Evolutionary conservation across 352 stramenopile genomes (phyloP).

Genomic region (Pythium aphanidermatum): DNA sequence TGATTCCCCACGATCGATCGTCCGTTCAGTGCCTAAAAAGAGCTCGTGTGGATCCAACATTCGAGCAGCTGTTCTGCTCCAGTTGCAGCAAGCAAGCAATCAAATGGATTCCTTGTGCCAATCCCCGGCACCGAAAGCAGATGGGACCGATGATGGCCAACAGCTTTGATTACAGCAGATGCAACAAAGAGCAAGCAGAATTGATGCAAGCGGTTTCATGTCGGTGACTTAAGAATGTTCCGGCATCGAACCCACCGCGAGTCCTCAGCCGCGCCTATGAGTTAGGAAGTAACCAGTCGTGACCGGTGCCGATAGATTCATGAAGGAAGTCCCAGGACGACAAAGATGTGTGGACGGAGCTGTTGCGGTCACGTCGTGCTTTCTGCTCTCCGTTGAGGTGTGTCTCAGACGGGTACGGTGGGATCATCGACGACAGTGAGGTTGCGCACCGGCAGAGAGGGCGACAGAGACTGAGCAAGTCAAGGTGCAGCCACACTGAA

Average conservation of each 20-base stretch:
- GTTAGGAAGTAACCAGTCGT: neutral
- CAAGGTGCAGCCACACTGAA: too few relatives aligned
- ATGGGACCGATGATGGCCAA: neutral
- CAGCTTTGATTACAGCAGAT: neutral
- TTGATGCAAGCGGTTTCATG: too few relatives aligned
- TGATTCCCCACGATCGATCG: neutral
- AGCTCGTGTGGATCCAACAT: neutral
- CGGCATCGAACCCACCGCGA: neutral
- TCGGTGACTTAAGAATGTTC: too few relatives aligned
- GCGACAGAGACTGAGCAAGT: too few relatives aligned
- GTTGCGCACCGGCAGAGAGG: too few relatives aligned
- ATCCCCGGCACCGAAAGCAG: conserved; percentile 15
- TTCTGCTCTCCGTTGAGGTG: conserved; percentile 4
- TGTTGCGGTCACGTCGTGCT: conserved; percentile 1
- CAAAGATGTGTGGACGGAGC: neutral
- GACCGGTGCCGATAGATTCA: neutral
- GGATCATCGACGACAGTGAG: too few relatives aligned
- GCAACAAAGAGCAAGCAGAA: too few relatives aligned
- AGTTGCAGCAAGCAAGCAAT: conserved; percentile 15
- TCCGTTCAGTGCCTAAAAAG: neutral
- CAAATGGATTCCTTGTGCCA: neutral
- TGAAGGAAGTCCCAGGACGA: neutral
- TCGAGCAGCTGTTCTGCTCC: neutral
- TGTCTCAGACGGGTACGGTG: too few relatives aligned
- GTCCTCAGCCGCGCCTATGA: neutral